Conservation (phyloP, 148 eudicot genomes). For the Cornus florida region DNA sequence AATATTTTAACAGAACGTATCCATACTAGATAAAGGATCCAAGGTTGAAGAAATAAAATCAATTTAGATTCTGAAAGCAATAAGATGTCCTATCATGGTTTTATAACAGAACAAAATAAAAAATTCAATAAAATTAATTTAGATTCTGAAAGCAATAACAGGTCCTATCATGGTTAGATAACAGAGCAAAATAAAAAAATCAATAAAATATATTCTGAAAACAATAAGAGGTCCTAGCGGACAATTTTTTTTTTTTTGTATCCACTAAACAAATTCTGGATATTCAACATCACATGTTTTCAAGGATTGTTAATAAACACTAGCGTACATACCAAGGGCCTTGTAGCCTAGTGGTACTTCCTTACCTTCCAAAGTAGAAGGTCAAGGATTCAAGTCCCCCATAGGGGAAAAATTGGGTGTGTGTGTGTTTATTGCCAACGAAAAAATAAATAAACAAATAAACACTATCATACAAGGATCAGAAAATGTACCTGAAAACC, state of each 20-base stretch:
- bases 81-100: neutral
- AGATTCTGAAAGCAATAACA: too few species aligned
- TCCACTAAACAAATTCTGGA: neutral
- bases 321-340: neutral
- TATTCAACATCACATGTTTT: neutral
- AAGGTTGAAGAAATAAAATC: neutral
- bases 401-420: too few species aligned
- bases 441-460: neutral
- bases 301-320: neutral
- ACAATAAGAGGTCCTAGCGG: too few species aligned
- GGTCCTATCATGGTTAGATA: too few species aligned
- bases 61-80: neutral
- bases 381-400: too few species aligned
- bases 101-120: neutral
- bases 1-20: too few species aligned
- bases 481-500: constrained; percentile 81
- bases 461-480: neutral
- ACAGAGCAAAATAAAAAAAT: too few species aligned
- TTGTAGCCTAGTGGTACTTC: too few species aligned
- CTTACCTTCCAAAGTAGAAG: too few species aligned
- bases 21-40: neutral
- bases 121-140: neutral
- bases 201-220: too few species aligned
- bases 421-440: too few species aligned
- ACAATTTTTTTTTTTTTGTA: neutral